Conservation (phyloP, 257 asterid genomes). For the Solanum dulcamara region DNA sequence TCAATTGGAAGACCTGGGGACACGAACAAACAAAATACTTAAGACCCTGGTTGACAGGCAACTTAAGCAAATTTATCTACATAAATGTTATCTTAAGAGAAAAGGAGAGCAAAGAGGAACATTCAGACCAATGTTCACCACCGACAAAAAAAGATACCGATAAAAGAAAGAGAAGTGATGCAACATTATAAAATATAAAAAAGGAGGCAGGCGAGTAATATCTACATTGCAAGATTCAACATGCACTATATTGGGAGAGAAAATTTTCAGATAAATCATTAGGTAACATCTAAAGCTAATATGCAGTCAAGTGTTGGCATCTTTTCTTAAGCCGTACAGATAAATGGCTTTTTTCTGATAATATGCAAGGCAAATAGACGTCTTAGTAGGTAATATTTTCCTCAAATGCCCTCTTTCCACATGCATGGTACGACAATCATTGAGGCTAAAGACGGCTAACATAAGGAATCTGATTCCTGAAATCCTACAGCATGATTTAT, state of each 20-base stretch:
- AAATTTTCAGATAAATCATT: background rate
- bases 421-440: background rate
- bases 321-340: background rate
- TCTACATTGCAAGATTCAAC: too few species aligned
- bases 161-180: background rate
- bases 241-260: too few species aligned
- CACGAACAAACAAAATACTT: background rate
- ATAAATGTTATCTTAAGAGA: background rate
- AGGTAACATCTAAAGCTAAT: background rate
- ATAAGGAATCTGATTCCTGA: background rate
- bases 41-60: background rate
- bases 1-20: constrained; percentile 67
- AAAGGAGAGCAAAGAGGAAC: background rate
- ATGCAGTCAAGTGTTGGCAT: background rate
- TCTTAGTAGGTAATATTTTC: background rate
- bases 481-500: background rate
- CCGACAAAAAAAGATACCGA: background rate
- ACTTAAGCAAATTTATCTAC: background rate
- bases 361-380: background rate
- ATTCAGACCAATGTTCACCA: background rate
- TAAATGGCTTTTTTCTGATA: background rate
- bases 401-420: background rate
- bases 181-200: background rate
- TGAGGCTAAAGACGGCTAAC: background rate
- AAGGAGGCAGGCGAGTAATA: too few species aligned